Percentiles rank a stretch among this genome's conserved stretches.
Conservation (phyloP, 2,329 filamentous ascomycete genomes). For the Monosporascus sp. region DNA sequence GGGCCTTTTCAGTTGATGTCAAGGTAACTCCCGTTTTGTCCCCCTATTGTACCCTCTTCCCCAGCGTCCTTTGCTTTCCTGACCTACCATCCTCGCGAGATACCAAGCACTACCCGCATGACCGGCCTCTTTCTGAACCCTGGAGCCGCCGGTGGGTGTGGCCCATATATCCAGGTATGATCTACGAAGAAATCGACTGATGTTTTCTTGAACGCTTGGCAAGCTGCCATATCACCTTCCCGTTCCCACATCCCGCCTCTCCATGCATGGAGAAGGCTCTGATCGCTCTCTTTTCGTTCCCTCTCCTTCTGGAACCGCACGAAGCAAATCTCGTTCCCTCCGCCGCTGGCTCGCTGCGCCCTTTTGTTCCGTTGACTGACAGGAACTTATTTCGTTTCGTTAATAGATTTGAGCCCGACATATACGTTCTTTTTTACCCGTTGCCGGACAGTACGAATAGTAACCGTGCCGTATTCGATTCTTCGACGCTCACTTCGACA, state of each 20-base stretch:
- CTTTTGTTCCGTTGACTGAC: conserved; percentile 30
- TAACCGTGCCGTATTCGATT: conserved; percentile 16
- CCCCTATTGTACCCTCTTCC: neutral
- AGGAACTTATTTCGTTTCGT: conserved; percentile 20
- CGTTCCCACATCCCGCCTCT: conserved; percentile 24
- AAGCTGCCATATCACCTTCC: conserved; percentile 21
- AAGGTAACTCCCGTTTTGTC: neutral
- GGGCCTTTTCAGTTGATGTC: neutral
- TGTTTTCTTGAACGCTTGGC: conserved; percentile 29
- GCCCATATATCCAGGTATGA: conserved; percentile 38
- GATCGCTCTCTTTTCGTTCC: neutral
- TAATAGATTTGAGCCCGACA: conserved; percentile 28
- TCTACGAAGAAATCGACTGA: conserved; percentile 34
- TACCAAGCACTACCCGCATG: neutral
- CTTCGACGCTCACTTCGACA: conserved; percentile 26
- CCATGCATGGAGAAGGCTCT: conserved; percentile 6
- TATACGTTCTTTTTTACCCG: conserved; percentile 12
- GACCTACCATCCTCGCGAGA: neutral
- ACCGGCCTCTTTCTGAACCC: neutral
- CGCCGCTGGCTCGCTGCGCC: conserved; percentile 21
- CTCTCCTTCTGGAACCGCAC: neutral
- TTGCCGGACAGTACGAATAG: conserved; percentile 1
- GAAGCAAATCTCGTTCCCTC: conserved; percentile 8
- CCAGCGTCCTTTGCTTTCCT: neutral
- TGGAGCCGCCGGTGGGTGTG: conserved; percentile 24